These are phyloP conservation scores for Calycina marina DNA, from an alignment of 2,329 filamentous ascomycete species.

Conservation along the genomic window DNA sequence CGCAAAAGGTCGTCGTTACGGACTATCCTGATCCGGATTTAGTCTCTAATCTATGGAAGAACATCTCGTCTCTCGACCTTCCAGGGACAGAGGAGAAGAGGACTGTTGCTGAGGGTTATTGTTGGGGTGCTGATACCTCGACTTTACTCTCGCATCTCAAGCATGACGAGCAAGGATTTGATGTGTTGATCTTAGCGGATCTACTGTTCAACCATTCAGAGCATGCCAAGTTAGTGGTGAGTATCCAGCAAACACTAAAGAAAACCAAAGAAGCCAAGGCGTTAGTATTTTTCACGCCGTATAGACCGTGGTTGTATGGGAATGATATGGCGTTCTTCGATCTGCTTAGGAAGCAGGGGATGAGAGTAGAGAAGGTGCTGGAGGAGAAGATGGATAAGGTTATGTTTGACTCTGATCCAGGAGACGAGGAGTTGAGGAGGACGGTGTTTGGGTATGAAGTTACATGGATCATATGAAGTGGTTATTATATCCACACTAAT, in stretches of 20 bases:
- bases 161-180: constrained; percentile 36
- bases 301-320: constrained; percentile 77
- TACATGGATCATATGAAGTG: constrained; percentile 14
- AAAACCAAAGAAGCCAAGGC: constrained; percentile 30
- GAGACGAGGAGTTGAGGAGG: constrained; percentile 65
- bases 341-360: constrained; percentile 52
- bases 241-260: constrained; percentile 53
- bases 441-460: constrained; percentile 41
- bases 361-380: constrained; percentile 64
- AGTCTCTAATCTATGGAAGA: constrained; percentile 64
- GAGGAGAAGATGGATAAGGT: constrained; percentile 74
- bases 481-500: too few relatives aligned
- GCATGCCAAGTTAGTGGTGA: constrained; percentile 62
- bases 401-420: constrained; percentile 80
- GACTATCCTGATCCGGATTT: constrained; percentile 81
- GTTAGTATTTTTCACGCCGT: constrained; percentile 87
- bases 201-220: constrained; percentile 85
- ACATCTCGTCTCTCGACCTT: constrained; percentile 33
- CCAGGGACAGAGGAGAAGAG: constrained; percentile 9
- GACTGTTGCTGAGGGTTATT: constrained; percentile 54
- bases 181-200: constrained; percentile 76
- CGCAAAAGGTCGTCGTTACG: constrained; percentile 59
- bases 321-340: constrained; percentile 84
- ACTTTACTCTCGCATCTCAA: constrained; percentile 43
- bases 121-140: constrained; percentile 61